These are phyloP conservation scores for Chrysophaeum taylorii DNA, from an alignment of 352 stramenopile species.

Conservation along the genomic window DNA sequence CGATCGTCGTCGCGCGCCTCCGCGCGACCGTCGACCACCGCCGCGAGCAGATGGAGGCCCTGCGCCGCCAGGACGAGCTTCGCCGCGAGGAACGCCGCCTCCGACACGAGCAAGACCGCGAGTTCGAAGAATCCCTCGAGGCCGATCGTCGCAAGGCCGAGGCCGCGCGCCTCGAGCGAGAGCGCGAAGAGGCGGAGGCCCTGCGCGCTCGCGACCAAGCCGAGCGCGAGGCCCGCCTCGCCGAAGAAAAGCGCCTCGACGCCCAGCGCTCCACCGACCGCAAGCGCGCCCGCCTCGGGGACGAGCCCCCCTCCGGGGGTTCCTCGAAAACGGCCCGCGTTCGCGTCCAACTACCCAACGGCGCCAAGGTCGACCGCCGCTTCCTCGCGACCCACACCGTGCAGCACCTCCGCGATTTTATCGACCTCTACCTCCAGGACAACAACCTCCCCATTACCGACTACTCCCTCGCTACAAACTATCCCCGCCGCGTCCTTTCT, in stretches of 20 bases:
- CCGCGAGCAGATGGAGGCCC: slow-evolving; percentile 20
- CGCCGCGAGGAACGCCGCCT: slow-evolving; percentile 18
- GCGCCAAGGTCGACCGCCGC: slow-evolving; percentile 26
- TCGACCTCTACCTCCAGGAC: slow-evolving; percentile 23
- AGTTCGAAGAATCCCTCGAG: slow-evolving; percentile 25
- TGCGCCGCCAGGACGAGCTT: slow-evolving; percentile 18
- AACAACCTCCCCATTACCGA: slow-evolving; percentile 18
- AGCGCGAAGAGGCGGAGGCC: slow-evolving; percentile 14
- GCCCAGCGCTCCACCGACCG: neutral
- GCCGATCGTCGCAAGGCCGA: slow-evolving; percentile 20
- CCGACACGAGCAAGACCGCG: slow-evolving; percentile 25
- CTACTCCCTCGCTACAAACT: slow-evolving; percentile 32
- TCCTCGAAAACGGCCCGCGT: slow-evolving; percentile 18
- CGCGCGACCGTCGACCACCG: slow-evolving; percentile 22
- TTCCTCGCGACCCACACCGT: slow-evolving; percentile 19
- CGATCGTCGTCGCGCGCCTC: slow-evolving; percentile 1
- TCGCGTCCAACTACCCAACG: slow-evolving; percentile 29
- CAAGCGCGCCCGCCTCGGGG: slow-evolving; percentile 12
- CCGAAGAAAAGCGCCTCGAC: slow-evolving; percentile 18
- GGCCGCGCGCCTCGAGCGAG: slow-evolving; percentile 9
- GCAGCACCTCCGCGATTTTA: slow-evolving; percentile 21
- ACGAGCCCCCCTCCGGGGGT: slow-evolving; percentile 24
- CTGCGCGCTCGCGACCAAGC: too few species aligned
- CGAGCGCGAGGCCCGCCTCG: slow-evolving; percentile 15
- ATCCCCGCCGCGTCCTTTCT: slow-evolving; percentile 14